These are phyloP conservation scores for Arabidopsis hybrid DNA, from an alignment of 441 rosid genomes.

Conservation along the genomic window DNA sequence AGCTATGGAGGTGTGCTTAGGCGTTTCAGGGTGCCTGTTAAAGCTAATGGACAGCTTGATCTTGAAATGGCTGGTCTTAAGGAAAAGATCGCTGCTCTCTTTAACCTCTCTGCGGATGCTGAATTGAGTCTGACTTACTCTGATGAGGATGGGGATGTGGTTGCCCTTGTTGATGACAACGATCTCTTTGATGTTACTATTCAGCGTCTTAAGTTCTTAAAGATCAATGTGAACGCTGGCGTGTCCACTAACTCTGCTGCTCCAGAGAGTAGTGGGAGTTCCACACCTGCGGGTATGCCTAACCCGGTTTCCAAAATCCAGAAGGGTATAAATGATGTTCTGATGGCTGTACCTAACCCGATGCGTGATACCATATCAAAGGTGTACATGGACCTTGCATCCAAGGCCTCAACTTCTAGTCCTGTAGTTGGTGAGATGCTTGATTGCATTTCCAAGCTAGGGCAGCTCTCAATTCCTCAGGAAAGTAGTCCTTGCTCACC, in stretches of 20 bases:
- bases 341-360: constrained; percentile 69
- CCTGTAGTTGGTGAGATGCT: constrained; percentile 53
- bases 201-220: constrained; percentile 76
- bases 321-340: constrained; percentile 53
- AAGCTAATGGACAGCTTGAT: constrained; percentile 64
- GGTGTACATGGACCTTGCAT: constrained; percentile 60
- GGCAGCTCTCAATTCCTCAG: constrained; percentile 43
- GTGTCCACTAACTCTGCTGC: constrained; percentile 45
- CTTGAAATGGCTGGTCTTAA: constrained; percentile 66
- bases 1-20: constrained; percentile 74
- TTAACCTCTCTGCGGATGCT: constrained; percentile 59
- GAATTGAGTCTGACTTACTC: constrained; percentile 68
- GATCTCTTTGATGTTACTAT: constrained; percentile 75
- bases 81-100: constrained; percentile 68
- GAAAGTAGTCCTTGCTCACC: constrained; percentile 21
- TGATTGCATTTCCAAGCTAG: constrained; percentile 59
- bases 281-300: constrained; percentile 62
- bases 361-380: constrained; percentile 58
- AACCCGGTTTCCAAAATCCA: constrained; percentile 49
- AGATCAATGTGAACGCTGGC: constrained; percentile 55
- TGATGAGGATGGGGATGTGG: constrained; percentile 98
- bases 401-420: constrained; percentile 57
- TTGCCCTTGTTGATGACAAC: constrained; percentile 77
- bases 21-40: constrained; percentile 71
- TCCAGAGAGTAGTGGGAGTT: constrained; percentile 59